phyloP scores from a whole-genome alignment of 2,329 filamentous ascomycete genomes.

The Clonostachys rosea region DNA sequence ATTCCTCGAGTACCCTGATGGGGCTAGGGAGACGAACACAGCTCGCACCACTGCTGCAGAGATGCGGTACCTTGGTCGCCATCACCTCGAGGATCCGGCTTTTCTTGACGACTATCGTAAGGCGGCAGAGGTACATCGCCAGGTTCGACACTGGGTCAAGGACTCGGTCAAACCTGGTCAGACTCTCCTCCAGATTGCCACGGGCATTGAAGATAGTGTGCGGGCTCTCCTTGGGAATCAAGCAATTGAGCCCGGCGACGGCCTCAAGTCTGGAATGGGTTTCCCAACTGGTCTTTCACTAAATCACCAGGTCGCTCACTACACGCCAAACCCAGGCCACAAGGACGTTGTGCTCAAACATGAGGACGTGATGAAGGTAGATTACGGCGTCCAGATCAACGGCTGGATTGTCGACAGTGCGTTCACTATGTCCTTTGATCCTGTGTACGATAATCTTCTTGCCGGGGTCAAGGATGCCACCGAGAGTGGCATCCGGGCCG shows the following conservation, averaged over 20 bases:
- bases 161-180: conserved; percentile 74
- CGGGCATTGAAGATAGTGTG: conserved; percentile 76
- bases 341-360: conserved; percentile 59
- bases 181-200: conserved; percentile 70
- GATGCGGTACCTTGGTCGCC: conserved; percentile 10
- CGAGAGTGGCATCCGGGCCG: conserved; percentile 68
- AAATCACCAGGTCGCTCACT: conserved; percentile 78
- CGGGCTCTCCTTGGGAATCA: conserved; percentile 69
- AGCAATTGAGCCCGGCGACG: conserved; percentile 70
- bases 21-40: conserved; percentile 8
- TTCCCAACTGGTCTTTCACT: conserved; percentile 80
- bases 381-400: conserved; percentile 73
- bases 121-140: conserved; percentile 74
- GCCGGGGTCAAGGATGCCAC: conserved; percentile 68
- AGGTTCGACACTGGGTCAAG: conserved; percentile 76
- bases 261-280: conserved; percentile 70
- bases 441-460: conserved; percentile 66
- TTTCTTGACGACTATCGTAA: conserved; percentile 75
- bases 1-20: conserved; percentile 11
- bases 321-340: conserved; percentile 77
- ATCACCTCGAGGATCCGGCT: conserved; percentile 30
- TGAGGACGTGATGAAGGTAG: conserved; percentile 72
- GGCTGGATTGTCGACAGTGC: conserved; percentile 74
- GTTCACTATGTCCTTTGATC: conserved; percentile 71
- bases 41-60: conserved; percentile 15